Percentiles rank a stretch among this genome's conserved stretches.
Evolutionary conservation across 2,329 filamentous ascomycete species (phyloP).

Genomic region (Hypoxylon sp.): DNA sequence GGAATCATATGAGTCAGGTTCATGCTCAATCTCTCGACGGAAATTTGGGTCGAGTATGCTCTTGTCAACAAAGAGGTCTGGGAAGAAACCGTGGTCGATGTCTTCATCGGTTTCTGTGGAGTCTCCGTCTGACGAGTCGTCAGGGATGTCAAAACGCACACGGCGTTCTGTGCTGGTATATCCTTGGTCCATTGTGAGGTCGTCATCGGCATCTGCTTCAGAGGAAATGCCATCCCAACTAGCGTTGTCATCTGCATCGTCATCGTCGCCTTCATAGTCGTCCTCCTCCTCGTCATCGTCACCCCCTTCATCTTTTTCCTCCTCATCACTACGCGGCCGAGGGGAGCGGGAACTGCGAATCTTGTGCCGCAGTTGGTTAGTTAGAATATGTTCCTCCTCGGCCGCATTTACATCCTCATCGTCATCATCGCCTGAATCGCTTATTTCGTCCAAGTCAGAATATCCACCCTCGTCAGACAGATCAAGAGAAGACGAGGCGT

Average conservation of each 20-base stretch:
- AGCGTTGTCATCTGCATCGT: conserved; percentile 52
- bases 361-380: conserved; percentile 51
- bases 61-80: conserved; percentile 81
- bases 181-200: conserved; percentile 45
- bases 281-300: conserved; percentile 55
- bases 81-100: conserved; percentile 69
- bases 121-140: conserved; percentile 73
- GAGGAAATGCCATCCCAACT: conserved; percentile 66
- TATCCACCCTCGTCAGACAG: conserved; percentile 75
- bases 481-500: conserved; percentile 63
- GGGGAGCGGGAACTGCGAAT: conserved; percentile 57
- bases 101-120: conserved; percentile 71
- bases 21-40: conserved; percentile 76
- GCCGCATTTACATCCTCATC: conserved; percentile 79
- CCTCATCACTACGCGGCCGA: conserved; percentile 58
- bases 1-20: conserved; percentile 63
- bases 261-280: conserved; percentile 49
- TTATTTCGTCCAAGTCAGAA: conserved; percentile 80
- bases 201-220: conserved; percentile 54
- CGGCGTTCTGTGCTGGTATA: conserved; percentile 61
- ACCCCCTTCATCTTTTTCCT: conserved; percentile 51
- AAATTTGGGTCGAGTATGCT: conserved; percentile 76
- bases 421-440: conserved; percentile 79
- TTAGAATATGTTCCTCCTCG: conserved; percentile 79
- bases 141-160: conserved; percentile 76